Percentiles rank a stretch among this genome's conserved stretches.
Conservation (phyloP, 2,329 filamentous ascomycete species). For the Pleomassaria siparia region DNA sequence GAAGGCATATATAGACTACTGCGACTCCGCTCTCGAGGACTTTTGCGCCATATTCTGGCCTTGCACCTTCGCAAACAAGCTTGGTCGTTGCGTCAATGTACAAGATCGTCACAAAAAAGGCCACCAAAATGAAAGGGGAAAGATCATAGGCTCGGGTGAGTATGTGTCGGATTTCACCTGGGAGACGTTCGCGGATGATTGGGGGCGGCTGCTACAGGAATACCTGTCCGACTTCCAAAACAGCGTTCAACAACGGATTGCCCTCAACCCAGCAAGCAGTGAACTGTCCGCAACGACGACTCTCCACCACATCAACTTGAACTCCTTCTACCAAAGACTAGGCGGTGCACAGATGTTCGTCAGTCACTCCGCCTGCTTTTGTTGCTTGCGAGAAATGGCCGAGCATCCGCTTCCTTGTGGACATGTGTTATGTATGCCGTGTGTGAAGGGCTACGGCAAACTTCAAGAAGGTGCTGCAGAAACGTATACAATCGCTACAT, state of each 20-base stretch:
- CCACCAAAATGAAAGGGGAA: constrained; percentile 49
- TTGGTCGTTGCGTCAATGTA: constrained; percentile 43
- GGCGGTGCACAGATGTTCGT: constrained; percentile 21
- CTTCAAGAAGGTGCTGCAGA: background rate
- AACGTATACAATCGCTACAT: background rate
- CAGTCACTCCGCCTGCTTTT: constrained; percentile 51
- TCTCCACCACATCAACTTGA: constrained; percentile 22
- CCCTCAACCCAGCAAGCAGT: background rate
- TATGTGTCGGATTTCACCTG: constrained; percentile 44
- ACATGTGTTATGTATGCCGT: constrained; percentile 49
- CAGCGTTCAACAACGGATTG: constrained; percentile 13
- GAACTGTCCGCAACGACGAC: constrained; percentile 21
- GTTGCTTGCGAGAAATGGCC: constrained; percentile 47
- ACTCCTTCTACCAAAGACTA: constrained; percentile 21
- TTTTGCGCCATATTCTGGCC: constrained; percentile 52
- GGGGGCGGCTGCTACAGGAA: constrained; percentile 18
- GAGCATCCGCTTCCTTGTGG: constrained; percentile 51
- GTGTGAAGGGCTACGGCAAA: constrained; percentile 39
- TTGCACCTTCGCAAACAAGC: constrained; percentile 43
- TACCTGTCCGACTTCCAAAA: constrained; percentile 27
- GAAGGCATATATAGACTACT: constrained; percentile 46
- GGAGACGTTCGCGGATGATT: constrained; percentile 15
- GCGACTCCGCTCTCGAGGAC: constrained; percentile 47
- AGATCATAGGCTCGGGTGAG: constrained; percentile 46
- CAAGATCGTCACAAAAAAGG: constrained; percentile 44